Evolutionary conservation across 352 stramenopile genomes (phyloP).

Genomic region (Globisporangium middletonii): DNA sequence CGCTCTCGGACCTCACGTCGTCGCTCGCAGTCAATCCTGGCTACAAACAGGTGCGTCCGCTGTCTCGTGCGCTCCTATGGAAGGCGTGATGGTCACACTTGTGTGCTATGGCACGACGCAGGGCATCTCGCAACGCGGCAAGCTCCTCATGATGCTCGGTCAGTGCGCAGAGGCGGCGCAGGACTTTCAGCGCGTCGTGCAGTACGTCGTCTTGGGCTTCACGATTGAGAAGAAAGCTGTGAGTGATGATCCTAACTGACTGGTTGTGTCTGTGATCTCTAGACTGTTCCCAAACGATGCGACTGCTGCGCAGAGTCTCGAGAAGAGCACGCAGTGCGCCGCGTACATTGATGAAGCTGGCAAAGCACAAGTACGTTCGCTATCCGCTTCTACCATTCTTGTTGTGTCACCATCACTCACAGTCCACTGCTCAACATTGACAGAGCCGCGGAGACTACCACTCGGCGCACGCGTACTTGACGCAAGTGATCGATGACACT

Average conservation of each 20-base stretch:
- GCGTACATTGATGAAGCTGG: slow-evolving; percentile 56
- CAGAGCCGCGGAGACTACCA: slow-evolving; percentile 64
- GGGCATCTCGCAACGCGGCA: slow-evolving; percentile 64
- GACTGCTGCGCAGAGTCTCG: slow-evolving; percentile 37
- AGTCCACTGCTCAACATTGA: background rate
- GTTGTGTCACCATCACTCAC: background rate
- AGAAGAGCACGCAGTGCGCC: slow-evolving; percentile 62
- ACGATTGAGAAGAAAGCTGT: background rate
- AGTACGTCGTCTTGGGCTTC: slow-evolving; percentile 19
- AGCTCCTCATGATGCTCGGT: slow-evolving; percentile 75
- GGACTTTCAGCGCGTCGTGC: slow-evolving; percentile 53
- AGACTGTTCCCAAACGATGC: slow-evolving; percentile 59
- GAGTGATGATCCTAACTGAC: background rate
- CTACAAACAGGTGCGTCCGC: slow-evolving; percentile 48
- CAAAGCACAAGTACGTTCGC: slow-evolving; percentile 23
- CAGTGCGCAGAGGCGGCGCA: slow-evolving; percentile 49
- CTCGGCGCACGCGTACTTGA: slow-evolving; percentile 55
- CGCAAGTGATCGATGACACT: slow-evolving; percentile 58
- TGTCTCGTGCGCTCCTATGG: background rate
- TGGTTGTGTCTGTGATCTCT: background rate
- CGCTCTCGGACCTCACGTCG: slow-evolving; percentile 60
- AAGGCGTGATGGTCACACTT: too few species aligned
- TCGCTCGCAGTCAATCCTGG: slow-evolving; percentile 68
- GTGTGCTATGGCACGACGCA: background rate
- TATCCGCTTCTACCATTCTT: too few species aligned